A percentile compares a stretch with the other conserved stretches of the same genome.
Conservation (phyloP, 139 green algal species). For the Chlorella sorokiniana region DNA sequence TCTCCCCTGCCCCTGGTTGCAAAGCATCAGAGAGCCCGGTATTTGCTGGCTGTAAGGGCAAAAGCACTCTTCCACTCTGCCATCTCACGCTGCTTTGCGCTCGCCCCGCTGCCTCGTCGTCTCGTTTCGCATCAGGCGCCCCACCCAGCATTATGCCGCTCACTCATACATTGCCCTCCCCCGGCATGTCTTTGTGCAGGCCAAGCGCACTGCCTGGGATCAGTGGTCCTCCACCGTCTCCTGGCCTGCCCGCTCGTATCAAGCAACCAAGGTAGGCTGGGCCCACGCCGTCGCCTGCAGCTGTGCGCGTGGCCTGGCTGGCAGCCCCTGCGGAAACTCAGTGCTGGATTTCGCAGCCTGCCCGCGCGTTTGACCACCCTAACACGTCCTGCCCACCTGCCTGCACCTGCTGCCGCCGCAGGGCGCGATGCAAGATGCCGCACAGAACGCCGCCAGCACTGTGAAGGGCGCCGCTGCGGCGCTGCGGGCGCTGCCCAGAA, state of each 20-base stretch:
- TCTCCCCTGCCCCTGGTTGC: too few relatives aligned
- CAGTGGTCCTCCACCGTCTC: conserved; percentile 34
- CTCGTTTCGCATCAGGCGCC: too few relatives aligned
- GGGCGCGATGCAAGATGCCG: background rate
- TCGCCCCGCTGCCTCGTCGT: too few relatives aligned
- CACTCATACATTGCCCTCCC: background rate
- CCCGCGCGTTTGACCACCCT: too few relatives aligned
- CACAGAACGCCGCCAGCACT: background rate
- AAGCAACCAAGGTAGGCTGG: conserved; percentile 4
- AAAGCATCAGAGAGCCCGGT: too few relatives aligned
- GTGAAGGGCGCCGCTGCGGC: background rate
- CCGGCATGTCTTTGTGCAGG: background rate
- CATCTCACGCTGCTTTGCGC: too few relatives aligned
- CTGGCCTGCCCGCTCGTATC: background rate
- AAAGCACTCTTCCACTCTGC: too few relatives aligned
- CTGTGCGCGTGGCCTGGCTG: too few relatives aligned
- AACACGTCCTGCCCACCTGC: background rate
- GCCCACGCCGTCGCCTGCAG: too few relatives aligned
- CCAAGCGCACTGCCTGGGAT: conserved; percentile 40
- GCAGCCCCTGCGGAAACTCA: too few relatives aligned
- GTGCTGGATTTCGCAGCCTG: too few relatives aligned
- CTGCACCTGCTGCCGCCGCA: background rate
- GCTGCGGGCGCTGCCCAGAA: background rate
- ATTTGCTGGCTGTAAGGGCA: too few relatives aligned
- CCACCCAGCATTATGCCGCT: background rate